Evolutionary conservation across 2,329 filamentous ascomycete genomes (phyloP), one percentile per base, ranked within the genome.

Genomic region (Fusarium annulatum): DNA sequence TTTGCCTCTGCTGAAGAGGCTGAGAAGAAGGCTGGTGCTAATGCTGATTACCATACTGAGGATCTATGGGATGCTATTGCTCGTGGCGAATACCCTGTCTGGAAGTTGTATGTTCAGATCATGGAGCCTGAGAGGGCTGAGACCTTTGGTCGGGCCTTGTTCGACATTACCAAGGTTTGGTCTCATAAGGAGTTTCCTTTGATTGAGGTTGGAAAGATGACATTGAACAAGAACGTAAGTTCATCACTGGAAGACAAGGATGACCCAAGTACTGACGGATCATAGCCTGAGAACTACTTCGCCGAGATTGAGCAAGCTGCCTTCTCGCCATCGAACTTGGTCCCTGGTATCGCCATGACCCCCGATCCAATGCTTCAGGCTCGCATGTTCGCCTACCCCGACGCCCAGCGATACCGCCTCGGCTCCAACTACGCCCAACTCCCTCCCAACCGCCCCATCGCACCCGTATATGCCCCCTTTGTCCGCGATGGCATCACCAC

Each of bases 141-240:
- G 58, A 84, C 72, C 0, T 85, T 85, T 64, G 80, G 82, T 3
- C 83, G 84, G 67, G 85, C 88, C 62, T 83, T 89, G 51, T 89
- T 91, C 73, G 89, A 91, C 73, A 82, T 86, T 41, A 90, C 88
- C 15, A 87, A 89, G 66, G 83, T 86, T 36, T 89, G 87, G 87
- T 85, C 87, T 1, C 83, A 87, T 43, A 79, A 81, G 34, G 82
- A 88, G 30, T 88, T 84, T 67, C 87, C 88, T 0, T 75, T 88
- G 52, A 79, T 82, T 5, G 80, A 81, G 15, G 81, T 90, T 41
- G 88, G 88, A 21, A 82, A 83, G 49, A 79, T 90, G 72, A 86
- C 83, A 0, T 78, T 90, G 16, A 86, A 88, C 73, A 80, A 81
- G 57, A 75, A 76, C 39, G 62, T 62, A 26, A 62, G 62, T 53